Conservation (phyloP, 1,284 basidiomycete genomes). For the Wolfiporia cocos region DNA sequence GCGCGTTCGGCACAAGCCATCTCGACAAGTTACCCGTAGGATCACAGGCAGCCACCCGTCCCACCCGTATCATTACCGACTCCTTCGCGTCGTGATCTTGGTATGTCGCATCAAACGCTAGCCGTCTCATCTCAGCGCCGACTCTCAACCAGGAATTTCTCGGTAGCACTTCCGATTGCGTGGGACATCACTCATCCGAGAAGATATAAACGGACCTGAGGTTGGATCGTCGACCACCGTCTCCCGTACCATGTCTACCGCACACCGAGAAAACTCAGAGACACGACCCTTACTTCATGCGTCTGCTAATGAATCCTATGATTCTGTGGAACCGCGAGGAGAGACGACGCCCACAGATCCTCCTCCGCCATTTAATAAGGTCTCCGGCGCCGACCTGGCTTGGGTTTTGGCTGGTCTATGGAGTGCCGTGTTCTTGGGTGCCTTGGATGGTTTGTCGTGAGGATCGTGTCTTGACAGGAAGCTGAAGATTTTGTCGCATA, state of each 20-base stretch:
- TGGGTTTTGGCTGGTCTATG: slow-evolving; percentile 74
- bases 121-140: slow-evolving; percentile 1
- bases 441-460: slow-evolving; percentile 61
- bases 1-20: slow-evolving; percentile 1
- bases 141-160: slow-evolving; percentile 1
- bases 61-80: no score
- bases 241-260: slow-evolving; percentile 11
- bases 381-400: slow-evolving; percentile 45
- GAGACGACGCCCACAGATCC: slow-evolving; percentile 12
- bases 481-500: slow-evolving; percentile 14
- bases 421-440: slow-evolving; percentile 76
- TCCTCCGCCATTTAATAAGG: slow-evolving; percentile 30
- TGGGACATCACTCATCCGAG: slow-evolving; percentile 4
- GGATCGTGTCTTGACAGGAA: slow-evolving; percentile 8
- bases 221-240: not conserved
- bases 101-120: not conserved
- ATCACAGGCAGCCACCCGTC: no score
- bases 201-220: slow-evolving; percentile 3
- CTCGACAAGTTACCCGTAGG: no score
- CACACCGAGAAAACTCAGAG: slow-evolving; percentile 14
- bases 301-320: slow-evolving; percentile 11
- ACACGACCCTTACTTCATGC: slow-evolving; percentile 20
- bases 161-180: slow-evolving; percentile 1
- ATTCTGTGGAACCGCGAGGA: slow-evolving; percentile 4
- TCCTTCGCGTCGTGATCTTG: not conserved